Evolutionary conservation across 441 rosid genomes (phyloP).

Genomic region (Syzygium malaccense): DNA sequence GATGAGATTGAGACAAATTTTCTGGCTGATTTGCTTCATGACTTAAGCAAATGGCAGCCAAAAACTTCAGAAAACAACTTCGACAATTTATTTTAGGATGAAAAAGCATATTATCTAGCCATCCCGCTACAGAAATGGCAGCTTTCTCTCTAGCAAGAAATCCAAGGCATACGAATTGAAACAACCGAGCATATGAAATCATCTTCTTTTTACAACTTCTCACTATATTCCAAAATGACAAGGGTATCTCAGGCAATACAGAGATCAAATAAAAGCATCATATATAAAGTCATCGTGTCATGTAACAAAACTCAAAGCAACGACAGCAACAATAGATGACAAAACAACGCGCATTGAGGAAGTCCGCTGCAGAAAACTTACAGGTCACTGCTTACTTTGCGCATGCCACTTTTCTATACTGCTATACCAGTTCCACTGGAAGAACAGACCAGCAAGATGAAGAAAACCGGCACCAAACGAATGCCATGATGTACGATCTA

Average conservation of each 20-base stretch:
- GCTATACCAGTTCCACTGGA: slow-evolving; percentile 86
- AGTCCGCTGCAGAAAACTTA: not conserved
- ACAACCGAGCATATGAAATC: not conserved
- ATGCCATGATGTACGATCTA: slow-evolving; percentile 67
- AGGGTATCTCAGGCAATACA: not conserved
- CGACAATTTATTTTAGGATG: not conserved
- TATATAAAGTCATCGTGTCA: not conserved
- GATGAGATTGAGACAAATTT: not conserved
- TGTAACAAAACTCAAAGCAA: not conserved
- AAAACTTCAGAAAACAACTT: not conserved
- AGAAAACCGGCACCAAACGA: slow-evolving; percentile 37
- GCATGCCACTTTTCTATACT: slow-evolving; percentile 60
- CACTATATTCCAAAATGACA: not conserved
- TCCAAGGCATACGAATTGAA: not conserved
- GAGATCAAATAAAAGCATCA: not conserved
- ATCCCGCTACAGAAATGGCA: not conserved
- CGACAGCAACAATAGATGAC: not conserved
- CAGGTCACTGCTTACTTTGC: slow-evolving; percentile 22
- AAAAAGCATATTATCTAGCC: not conserved
- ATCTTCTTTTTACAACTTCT: not conserved
- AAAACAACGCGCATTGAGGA: not conserved
- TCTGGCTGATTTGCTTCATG: not conserved
- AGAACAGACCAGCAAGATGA: slow-evolving; percentile 49
- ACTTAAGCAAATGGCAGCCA: not conserved
- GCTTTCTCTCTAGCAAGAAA: not conserved